Evolutionary conservation across 345 rosid genomes (phyloP).

Genomic region (Linum usitatissimum): DNA sequence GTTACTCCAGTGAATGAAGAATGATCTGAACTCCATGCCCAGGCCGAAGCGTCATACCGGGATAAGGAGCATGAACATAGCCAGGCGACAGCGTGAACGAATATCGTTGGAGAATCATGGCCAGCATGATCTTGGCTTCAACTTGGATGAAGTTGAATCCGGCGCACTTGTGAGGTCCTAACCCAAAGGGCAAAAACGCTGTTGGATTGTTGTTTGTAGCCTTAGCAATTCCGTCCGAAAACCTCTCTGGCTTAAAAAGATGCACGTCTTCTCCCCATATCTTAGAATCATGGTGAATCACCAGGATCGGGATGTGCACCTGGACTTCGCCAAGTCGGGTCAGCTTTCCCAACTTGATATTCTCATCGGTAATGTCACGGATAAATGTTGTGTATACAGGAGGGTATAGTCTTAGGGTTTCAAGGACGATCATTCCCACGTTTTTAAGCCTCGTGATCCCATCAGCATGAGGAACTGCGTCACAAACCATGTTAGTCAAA

Average conservation of each 20-base stretch:
- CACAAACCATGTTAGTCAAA: too few relatives aligned
- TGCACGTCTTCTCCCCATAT: background rate
- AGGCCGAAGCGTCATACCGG: background rate
- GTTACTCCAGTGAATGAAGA: background rate
- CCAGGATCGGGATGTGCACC: background rate
- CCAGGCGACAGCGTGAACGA: background rate
- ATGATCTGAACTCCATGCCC: background rate
- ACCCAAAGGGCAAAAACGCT: conserved; percentile 2
- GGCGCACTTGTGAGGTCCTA: conserved; percentile 2
- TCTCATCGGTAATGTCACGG: too few relatives aligned
- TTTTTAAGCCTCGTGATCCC: background rate
- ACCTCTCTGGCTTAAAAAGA: background rate
- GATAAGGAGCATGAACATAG: background rate
- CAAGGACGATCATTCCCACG: background rate
- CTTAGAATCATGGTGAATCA: background rate
- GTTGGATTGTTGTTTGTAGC: background rate
- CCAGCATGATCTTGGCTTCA: background rate
- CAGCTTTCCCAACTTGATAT: too few relatives aligned
- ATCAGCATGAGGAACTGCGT: background rate
- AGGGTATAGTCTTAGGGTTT: background rate
- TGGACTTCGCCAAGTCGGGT: background rate
- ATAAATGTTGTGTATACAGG: background rate
- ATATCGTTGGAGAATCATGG: background rate
- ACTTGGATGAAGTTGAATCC: background rate
- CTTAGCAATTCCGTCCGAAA: background rate